Percentiles rank a stretch among this genome's conserved stretches.
Evolutionary conservation across 257 asterid species (phyloP).

Genomic region (Solanum tarijense): DNA sequence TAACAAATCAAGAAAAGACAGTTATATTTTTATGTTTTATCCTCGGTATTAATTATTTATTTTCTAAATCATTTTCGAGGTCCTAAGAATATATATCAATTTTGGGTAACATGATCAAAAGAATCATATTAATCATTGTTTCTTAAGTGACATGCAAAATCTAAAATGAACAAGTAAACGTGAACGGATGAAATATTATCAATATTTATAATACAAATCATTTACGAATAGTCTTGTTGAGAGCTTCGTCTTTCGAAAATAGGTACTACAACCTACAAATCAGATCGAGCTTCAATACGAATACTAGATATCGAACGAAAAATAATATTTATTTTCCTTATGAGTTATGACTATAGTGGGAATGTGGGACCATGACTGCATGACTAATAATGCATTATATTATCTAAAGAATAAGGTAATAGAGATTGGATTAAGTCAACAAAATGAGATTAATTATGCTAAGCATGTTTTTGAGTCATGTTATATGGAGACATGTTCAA

Average conservation of each 20-base stretch:
- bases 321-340: too few relatives aligned
- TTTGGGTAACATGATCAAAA: neutral
- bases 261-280: neutral
- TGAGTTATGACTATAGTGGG: neutral
- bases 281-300: neutral
- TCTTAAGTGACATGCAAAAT: too few relatives aligned
- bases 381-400: conserved; percentile 1
- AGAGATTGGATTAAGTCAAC: neutral
- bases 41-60: neutral
- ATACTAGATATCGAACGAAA: too few relatives aligned
- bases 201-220: neutral
- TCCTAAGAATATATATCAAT: neutral
- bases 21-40: neutral
- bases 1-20: neutral
- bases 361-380: neutral
- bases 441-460: neutral
- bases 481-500: conserved; percentile 8
- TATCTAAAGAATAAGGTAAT: neutral
- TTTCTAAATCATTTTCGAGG: neutral
- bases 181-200: neutral
- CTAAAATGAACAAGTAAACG: too few relatives aligned
- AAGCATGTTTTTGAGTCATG: conserved; percentile 7
- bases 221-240: neutral
- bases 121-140: neutral
- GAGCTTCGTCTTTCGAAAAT: neutral